Conservation (phyloP, 1,284 basidiomycete species). For the Boletus austroedulis region DNA sequence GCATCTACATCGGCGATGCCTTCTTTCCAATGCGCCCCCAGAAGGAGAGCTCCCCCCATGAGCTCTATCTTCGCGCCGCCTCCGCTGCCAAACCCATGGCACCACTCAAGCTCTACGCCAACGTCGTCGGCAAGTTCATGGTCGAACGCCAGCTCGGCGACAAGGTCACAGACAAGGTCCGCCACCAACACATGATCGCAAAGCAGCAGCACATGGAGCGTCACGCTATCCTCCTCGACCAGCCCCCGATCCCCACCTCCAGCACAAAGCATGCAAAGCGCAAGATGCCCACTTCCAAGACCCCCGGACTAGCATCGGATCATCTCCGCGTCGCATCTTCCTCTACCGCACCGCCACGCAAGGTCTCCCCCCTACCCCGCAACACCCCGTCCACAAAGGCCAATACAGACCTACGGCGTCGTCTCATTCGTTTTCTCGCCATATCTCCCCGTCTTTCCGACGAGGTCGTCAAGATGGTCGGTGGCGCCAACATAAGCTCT, state of each 20-base stretch:
- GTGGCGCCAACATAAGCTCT: slow-evolving; percentile 36
- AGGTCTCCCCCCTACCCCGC: slow-evolving; percentile 29
- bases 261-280: slow-evolving; percentile 31
- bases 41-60: slow-evolving; percentile 57
- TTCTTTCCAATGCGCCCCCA: slow-evolving; percentile 58
- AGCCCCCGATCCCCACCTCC: slow-evolving; percentile 29
- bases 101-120: slow-evolving; percentile 68
- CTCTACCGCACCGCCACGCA: slow-evolving; percentile 19
- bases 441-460: slow-evolving; percentile 44
- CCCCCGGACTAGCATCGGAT: slow-evolving; percentile 36
- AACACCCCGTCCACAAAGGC: slow-evolving; percentile 18
- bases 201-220: slow-evolving; percentile 54
- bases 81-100: slow-evolving; percentile 54
- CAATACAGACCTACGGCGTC: slow-evolving; percentile 39
- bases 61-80: slow-evolving; percentile 64
- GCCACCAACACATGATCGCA: slow-evolving; percentile 54
- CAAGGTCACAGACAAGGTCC: slow-evolving; percentile 50
- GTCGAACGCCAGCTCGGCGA: slow-evolving; percentile 60
- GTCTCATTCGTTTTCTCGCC: slow-evolving; percentile 57
- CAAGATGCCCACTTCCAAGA: slow-evolving; percentile 38
- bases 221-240: slow-evolving; percentile 51
- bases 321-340: slow-evolving; percentile 26
- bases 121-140: slow-evolving; percentile 62
- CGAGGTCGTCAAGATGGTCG: slow-evolving; percentile 43
- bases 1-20: slow-evolving; percentile 58